These are phyloP conservation scores for Auriscalpium orientale DNA, from an alignment of 768 basidiomycete species.

Conservation along the genomic window DNA sequence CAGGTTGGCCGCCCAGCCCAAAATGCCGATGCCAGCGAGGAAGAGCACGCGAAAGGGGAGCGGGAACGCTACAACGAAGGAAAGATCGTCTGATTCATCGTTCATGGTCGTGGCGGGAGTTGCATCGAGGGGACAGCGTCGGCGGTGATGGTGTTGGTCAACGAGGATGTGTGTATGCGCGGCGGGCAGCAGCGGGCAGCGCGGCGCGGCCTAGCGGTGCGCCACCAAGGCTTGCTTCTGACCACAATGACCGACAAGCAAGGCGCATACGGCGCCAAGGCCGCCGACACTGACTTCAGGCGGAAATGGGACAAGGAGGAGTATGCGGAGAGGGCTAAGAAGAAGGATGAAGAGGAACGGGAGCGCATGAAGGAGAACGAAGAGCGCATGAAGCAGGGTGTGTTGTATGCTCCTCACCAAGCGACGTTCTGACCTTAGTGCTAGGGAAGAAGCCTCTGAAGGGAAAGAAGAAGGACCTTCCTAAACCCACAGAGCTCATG, in stretches of 20 bases:
- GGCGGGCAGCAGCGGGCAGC: neutral
- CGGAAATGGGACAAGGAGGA: conserved; percentile 43
- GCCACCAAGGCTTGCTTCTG: neutral
- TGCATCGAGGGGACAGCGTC: neutral
- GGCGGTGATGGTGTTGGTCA: neutral
- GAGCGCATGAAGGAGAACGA: conserved; percentile 31
- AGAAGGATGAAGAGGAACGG: conserved; percentile 30
- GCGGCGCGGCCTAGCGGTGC: neutral
- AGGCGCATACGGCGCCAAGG: conserved; percentile 15
- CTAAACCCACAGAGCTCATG: conserved; percentile 91
- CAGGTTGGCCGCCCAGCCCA: conserved; percentile 91
- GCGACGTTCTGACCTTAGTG: neutral
- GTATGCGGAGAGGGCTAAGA: conserved; percentile 33
- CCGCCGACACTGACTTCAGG: conserved; percentile 21
- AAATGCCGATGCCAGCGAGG: conserved; percentile 68
- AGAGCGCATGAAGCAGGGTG: conserved; percentile 71
- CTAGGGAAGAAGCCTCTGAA: conserved; percentile 78
- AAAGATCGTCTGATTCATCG: conserved; percentile 30
- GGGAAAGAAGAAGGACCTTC: conserved; percentile 66
- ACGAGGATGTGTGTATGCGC: neutral
- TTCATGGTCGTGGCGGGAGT: conserved; percentile 10
- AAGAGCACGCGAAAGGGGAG: conserved; percentile 88
- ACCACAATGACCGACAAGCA: conserved; percentile 15
- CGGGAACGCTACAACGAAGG: conserved; percentile 60
- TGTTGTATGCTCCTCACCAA: conserved; percentile 3